phyloP scores from a whole-genome alignment of 2,329 filamentous ascomycete genomes.

The Keithomyces neogunnii region DNA sequence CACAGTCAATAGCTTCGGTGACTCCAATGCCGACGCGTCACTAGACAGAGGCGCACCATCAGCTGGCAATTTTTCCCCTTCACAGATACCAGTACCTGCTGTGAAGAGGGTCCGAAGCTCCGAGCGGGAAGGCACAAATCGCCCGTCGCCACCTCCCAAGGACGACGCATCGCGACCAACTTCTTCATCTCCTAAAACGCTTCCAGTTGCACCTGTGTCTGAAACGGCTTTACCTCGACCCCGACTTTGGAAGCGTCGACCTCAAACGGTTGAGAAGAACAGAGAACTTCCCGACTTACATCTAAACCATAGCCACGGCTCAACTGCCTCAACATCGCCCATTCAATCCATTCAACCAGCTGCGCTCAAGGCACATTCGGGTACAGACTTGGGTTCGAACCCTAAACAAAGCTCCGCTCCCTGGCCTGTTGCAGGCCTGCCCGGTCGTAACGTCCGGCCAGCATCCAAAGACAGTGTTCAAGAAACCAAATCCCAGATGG shows the following conservation, averaged over 20 bases:
- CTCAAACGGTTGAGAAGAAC: constrained; percentile 37
- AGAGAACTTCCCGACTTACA: constrained; percentile 40
- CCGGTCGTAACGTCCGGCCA: constrained; percentile 20
- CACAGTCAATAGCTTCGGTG: constrained; percentile 1
- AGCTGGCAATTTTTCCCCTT: not conserved
- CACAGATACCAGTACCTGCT: not conserved
- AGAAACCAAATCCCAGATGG: constrained; percentile 19
- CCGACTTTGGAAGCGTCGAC: constrained; percentile 42
- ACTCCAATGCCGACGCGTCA: constrained; percentile 1
- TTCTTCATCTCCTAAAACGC: constrained; percentile 3
- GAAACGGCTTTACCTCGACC: constrained; percentile 19
- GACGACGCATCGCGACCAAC: constrained; percentile 11
- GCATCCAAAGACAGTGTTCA: constrained; percentile 10
- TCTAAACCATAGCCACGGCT: constrained; percentile 40
- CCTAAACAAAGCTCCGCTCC: constrained; percentile 6
- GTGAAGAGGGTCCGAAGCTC: constrained; percentile 2
- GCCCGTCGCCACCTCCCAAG: constrained; percentile 17
- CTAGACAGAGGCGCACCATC: not conserved
- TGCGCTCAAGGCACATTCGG: constrained; percentile 1
- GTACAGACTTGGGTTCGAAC: not conserved
- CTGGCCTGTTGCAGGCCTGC: constrained; percentile 14
- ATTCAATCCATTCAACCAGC: constrained; percentile 3
- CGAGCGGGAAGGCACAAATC: not conserved
- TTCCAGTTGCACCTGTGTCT: constrained; percentile 8
- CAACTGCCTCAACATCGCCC: constrained; percentile 29